phyloP scores from a whole-genome alignment of 2,329 filamentous ascomycete species.

The Lecanicillium sp. region DNA sequence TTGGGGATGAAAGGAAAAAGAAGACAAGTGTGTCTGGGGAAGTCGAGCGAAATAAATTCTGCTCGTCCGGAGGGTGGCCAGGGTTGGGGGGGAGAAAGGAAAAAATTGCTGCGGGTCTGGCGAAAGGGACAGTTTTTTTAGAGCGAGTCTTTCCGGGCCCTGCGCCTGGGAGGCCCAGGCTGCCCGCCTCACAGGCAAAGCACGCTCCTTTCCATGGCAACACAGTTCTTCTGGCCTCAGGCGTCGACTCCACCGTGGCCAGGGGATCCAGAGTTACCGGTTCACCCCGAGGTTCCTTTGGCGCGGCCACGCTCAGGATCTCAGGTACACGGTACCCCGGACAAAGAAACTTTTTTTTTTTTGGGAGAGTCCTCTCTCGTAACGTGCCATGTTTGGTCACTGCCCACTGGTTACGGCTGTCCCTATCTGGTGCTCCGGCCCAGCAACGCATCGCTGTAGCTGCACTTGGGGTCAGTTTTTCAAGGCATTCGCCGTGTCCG shows the following conservation, averaged over 20 bases:
- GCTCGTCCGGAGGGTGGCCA: slow-evolving; percentile 34
- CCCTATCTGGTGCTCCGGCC: too few relatives aligned
- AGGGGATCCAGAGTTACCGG: slow-evolving; percentile 7
- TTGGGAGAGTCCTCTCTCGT: too few relatives aligned
- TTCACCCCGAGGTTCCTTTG: slow-evolving; percentile 8
- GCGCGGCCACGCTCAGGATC: too few relatives aligned
- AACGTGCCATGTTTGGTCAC: too few relatives aligned
- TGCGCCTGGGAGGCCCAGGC: slow-evolving; percentile 16
- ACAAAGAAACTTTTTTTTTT: too few relatives aligned
- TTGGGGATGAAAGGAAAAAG: slow-evolving; percentile 33
- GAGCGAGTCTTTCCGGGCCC: slow-evolving; percentile 45
- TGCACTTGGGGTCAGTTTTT: too few relatives aligned
- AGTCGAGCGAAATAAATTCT: slow-evolving; percentile 36
- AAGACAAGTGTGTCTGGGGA: slow-evolving; percentile 26
- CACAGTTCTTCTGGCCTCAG: slow-evolving; percentile 9
- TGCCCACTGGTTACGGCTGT: too few relatives aligned
- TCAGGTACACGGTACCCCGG: too few relatives aligned
- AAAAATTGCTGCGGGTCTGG: slow-evolving; percentile 42
- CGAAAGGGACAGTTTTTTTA: slow-evolving; percentile 35
- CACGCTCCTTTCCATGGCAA: slow-evolving; percentile 11
- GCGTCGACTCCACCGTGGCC: slow-evolving; percentile 1
- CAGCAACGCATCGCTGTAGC: too few relatives aligned
- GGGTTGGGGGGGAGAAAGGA: slow-evolving; percentile 36
- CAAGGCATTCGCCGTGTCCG: neutral
- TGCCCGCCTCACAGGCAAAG: neutral